Evolutionary conservation across 768 basidiomycete genomes (phyloP), one percentile per base, ranked within the genome.

Genomic region (Peribolospora kevripleyi): DNA sequence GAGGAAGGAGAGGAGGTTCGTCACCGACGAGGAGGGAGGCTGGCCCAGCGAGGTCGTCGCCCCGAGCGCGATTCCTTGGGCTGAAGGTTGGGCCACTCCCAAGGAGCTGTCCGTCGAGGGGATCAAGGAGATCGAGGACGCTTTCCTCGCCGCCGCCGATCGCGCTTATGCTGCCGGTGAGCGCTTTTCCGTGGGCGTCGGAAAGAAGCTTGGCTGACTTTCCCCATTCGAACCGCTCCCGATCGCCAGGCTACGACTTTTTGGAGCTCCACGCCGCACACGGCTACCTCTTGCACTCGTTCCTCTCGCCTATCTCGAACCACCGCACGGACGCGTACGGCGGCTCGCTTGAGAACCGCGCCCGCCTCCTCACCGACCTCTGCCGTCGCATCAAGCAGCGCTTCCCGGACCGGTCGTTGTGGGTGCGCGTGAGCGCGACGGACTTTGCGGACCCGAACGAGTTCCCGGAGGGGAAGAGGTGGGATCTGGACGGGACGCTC

Each of bases 291-390:
- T 41, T 79, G 1, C 75, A 78, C 64, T 64, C 70, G 14, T 87
- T 85, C 67, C 63, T 79, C 7, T 82, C 81, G 3, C 84, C 84
- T 1, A 64, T 84, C 40, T 80, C 79, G 10, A 86, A 88, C 70
- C 66, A 65, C 5, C 78, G 83, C 41, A 72, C 71, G 6, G 86
- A 87, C 65, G 47, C 69, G 39, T 84, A 80, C 62, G 84, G 84
- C 8, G 84, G 84, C 3, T 66, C 73, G 6, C 70, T 86, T 42
- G 76, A 78, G 60, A 84, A 85, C 69, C 76, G 84, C 42, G 64
- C 82, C 55, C 76, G 82, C 37, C 25, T 25, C 45, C 13, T 45
- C 13, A 7, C 43, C 43, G 13, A 45, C 43, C 43, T 45, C 2
- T 13, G 43, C 43, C 13, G 25, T 25, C 64, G 69, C 13, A 67